Base-by-base conservation (phyloP, 768 basidiomycete genomes). In the Mrakia gelida region DNA sequence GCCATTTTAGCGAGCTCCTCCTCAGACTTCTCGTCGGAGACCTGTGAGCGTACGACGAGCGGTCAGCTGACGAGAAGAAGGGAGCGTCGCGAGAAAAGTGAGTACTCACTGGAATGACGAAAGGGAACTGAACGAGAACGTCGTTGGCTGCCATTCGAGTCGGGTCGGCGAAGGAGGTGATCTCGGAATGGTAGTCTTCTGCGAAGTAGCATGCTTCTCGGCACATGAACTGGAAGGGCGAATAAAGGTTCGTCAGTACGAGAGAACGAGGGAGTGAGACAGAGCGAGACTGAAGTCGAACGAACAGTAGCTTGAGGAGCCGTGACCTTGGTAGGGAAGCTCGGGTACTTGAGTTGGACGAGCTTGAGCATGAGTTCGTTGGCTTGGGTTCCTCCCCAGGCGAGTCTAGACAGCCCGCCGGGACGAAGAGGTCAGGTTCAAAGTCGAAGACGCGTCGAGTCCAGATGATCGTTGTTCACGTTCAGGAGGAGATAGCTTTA, bases 271-370 rank as follows among this genome's bases (percentile, higher is more conserved):
- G 21, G 4, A 32, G 49, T n/a, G 15, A 38, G 26, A 72, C 52
- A n/a, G 21, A 30, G 71, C 3, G 16, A 30, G 28, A 41, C 13
- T 74, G 59, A 10, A 45, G 62, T 52, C 18, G 79, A 5, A 85
- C 87, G 78, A 83, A 95, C 94, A 21, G 88, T 91, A 7, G 94
- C 89, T 81, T 98, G 96, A 0, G 86, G 82, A 23, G 88, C 82
- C 0, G 92, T 92, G 16, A 98, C 89, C 62, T 93, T 90, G 1
- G 91, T 92, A 8, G 94, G 92, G 83, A 98, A 98, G 67, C 88
- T 91, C 38, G 96, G 92, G 83, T 98, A 97, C 84, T 98, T 99
- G 52, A 98, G 88, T 82, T 98, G 95, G 61, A 95, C 90, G 30
- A 96, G 90, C 82, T 95, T 97, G 79, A 95, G 89, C 72, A 98